Percentiles rank a stretch among this genome's conserved stretches.
These are phyloP conservation scores for Lotmaria passim DNA, from an alignment of 208 protist species.

Conservation along the genomic window DNA sequence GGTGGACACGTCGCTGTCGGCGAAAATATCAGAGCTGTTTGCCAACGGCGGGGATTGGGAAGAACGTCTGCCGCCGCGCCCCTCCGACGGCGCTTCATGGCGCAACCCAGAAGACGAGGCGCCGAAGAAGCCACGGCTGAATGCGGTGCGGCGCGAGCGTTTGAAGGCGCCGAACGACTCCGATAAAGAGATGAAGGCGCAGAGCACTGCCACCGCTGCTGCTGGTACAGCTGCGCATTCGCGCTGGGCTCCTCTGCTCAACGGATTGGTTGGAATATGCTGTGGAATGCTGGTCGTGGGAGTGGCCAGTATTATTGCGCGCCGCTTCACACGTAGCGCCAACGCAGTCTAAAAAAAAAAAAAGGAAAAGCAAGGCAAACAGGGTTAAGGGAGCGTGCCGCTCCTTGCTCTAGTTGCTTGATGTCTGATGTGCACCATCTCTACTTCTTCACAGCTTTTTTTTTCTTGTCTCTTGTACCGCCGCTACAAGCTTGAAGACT, in stretches of 20 bases:
- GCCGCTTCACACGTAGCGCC: constrained; percentile 16
- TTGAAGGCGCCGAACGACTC: no score
- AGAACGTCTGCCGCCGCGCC: constrained; percentile 61
- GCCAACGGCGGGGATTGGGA: constrained; percentile 70
- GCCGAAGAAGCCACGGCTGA: constrained; percentile 38
- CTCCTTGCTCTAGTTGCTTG: not conserved
- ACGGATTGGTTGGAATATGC: constrained; percentile 29
- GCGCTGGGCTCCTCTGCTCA: constrained; percentile 21
- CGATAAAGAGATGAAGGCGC: constrained; percentile 6
- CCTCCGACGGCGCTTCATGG: constrained; percentile 83
- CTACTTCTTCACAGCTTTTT: constrained; percentile 13
- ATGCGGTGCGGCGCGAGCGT: constrained; percentile 28
- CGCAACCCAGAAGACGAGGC: constrained; percentile 64
- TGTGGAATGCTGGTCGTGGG: constrained; percentile 29
- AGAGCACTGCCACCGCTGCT: constrained; percentile 1
- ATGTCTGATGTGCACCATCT: not conserved
- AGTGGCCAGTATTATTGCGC: constrained; percentile 16
- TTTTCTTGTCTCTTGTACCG: not conserved
- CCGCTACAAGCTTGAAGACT: not conserved
- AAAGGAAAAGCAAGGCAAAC: not conserved
- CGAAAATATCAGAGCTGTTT: constrained; percentile 83
- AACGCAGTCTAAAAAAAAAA: no score
- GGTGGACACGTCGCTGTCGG: constrained; percentile 41
- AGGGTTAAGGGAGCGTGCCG: not conserved
- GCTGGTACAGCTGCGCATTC: constrained; percentile 4